Evolutionary conservation across 1,284 basidiomycete species (phyloP).

Genomic region (Cutaneotrichosporon mucoides): DNA sequence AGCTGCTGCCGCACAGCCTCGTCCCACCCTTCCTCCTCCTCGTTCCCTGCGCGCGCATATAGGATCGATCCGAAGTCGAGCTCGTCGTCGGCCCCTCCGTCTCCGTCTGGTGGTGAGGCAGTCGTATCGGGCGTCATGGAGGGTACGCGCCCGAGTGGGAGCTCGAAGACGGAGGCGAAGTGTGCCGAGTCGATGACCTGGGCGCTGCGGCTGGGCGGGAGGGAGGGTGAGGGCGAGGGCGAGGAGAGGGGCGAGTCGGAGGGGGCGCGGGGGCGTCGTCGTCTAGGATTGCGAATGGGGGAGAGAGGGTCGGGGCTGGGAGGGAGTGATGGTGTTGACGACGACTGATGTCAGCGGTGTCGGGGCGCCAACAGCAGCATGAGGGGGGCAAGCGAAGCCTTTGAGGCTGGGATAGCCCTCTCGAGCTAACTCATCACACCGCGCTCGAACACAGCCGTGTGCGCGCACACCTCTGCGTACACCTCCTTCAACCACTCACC

Average conservation of each 20-base stretch:
- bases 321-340: slow-evolving; percentile 21
- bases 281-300: slow-evolving; percentile 13
- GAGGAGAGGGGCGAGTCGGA: slow-evolving; percentile 16
- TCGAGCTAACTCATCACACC: neutral
- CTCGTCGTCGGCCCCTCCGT: neutral
- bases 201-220: slow-evolving; percentile 8
- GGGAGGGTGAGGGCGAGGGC: slow-evolving; percentile 5
- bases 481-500: slow-evolving; percentile 58
- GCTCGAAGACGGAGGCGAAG: slow-evolving; percentile 16
- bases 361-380: too few relatives aligned
- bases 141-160: slow-evolving; percentile 6
- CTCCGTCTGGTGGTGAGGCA: neutral
- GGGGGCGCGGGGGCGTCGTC: slow-evolving; percentile 12
- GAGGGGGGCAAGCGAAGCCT: too few relatives aligned
- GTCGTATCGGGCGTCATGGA: neutral
- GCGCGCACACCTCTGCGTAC: too few relatives aligned
- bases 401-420: too few relatives aligned
- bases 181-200: slow-evolving; percentile 18
- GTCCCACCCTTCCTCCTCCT: slow-evolving; percentile 11
- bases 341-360: slow-evolving; percentile 8
- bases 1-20: slow-evolving; percentile 13
- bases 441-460: too few relatives aligned
- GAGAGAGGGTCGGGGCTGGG: slow-evolving; percentile 15
- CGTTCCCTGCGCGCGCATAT: slow-evolving; percentile 8
- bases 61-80: slow-evolving; percentile 6